phyloP scores from a whole-genome alignment of 1,284 basidiomycete genomes.

The Irpex sp. region DNA sequence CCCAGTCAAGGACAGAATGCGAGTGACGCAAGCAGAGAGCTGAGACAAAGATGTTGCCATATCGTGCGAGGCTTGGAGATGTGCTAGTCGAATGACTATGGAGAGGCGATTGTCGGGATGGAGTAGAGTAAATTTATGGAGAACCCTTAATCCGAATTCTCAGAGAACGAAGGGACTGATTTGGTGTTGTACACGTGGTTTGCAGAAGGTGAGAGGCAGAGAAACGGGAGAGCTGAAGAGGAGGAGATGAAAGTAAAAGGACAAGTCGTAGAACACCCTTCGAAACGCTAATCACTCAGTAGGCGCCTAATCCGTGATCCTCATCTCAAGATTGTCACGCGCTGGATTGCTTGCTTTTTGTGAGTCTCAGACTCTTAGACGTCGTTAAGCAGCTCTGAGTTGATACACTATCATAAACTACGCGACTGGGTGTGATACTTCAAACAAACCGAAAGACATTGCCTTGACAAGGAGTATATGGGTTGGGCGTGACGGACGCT shows the following conservation, averaged over 20 bases:
- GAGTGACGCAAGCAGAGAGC: conserved; percentile 91
- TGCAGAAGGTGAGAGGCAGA: conserved; percentile 21
- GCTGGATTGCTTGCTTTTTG: neutral
- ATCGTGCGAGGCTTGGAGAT: conserved; percentile 16
- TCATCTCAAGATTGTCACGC: neutral
- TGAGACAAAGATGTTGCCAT: conserved; percentile 62
- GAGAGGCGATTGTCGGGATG: conserved; percentile 5
- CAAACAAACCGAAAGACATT: too few relatives aligned
- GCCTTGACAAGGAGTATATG: too few relatives aligned
- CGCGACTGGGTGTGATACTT: too few relatives aligned
- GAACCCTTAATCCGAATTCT: neutral
- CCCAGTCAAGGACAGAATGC: conserved; percentile 88
- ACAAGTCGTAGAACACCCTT: conserved; percentile 8
- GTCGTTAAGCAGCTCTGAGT: too few relatives aligned
- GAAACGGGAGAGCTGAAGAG: conserved; percentile 13
- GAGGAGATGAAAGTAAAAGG: neutral
- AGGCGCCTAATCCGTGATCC: conserved; percentile 2
- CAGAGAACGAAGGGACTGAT: conserved; percentile 26
- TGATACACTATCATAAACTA: too few relatives aligned
- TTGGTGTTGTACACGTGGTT: conserved; percentile 29
- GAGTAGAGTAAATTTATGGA: conserved; percentile 11
- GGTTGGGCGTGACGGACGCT: neutral
- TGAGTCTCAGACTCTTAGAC: neutral
- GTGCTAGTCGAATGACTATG: conserved; percentile 13
- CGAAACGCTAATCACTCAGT: conserved; percentile 15